Conservation (phyloP, 2,329 filamentous ascomycete genomes). For the Ambrosiella cleistominuta region DNA sequence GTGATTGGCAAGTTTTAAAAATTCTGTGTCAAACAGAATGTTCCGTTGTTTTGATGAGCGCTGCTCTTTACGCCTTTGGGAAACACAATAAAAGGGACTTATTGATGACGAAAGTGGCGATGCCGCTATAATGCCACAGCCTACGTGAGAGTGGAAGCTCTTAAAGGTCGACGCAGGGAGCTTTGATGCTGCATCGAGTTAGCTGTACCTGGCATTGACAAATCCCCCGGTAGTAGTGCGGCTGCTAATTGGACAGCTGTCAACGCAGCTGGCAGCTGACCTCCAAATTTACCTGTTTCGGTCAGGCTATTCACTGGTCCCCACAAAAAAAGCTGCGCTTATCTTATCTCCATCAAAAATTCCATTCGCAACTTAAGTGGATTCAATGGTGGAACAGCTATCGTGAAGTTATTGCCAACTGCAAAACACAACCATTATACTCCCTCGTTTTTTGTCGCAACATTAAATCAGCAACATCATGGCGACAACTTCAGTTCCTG, state of each 20-base stretch:
- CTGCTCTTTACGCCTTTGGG: not conserved
- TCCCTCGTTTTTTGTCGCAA: slow-evolving; percentile 12
- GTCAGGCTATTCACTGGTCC: not conserved
- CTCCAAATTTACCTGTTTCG: not conserved
- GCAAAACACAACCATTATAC: not conserved
- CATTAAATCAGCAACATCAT: slow-evolving; percentile 23
- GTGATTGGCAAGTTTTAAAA: not conserved
- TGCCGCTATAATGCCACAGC: not conserved
- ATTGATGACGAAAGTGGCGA: not conserved
- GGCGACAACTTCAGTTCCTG: slow-evolving; percentile 30
- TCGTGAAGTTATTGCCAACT: not conserved
- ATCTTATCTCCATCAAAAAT: slow-evolving; percentile 10
- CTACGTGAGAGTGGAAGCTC: no score
- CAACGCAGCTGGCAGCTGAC: not conserved
- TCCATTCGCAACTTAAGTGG: not conserved
- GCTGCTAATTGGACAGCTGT: not conserved
- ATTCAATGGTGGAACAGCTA: not conserved
- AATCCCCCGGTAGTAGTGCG: not conserved
- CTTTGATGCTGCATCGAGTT: not conserved
- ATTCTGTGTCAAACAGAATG: not conserved
- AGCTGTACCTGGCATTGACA: not conserved
- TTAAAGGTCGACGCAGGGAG: not conserved
- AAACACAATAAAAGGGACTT: not conserved
- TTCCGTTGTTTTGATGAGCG: not conserved
- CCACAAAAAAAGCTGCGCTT: slow-evolving; percentile 12